A percentile compares a stretch with the other conserved stretches of the same genome.
Conservation (phyloP, 148 eudicot species). For the Cornus florida region DNA sequence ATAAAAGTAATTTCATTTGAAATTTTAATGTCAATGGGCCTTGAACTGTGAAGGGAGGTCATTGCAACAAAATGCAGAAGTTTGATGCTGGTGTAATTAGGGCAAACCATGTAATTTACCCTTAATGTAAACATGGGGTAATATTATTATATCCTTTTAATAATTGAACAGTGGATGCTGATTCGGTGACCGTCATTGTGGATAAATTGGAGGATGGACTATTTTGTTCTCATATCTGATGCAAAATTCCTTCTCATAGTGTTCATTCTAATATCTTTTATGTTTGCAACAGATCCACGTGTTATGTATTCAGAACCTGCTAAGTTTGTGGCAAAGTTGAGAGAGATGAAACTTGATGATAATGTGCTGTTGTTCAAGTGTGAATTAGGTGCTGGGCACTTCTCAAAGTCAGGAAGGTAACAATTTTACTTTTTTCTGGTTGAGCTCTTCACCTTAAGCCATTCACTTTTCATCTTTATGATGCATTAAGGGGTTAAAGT, state of each 20-base stretch:
- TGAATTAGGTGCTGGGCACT: conserved; percentile 78
- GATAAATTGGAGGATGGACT: neutral
- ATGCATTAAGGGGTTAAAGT: neutral
- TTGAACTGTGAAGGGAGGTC: no score
- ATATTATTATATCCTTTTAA: neutral
- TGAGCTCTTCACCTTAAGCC: neutral
- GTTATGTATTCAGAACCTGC: conserved; percentile 90
- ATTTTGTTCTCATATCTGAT: neutral
- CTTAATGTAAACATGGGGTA: neutral
- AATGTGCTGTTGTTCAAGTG: conserved; percentile 75
- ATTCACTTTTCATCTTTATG: no score
- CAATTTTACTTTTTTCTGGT: neutral
- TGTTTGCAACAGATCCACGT: conserved; percentile 64
- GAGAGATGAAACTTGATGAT: conserved; percentile 74
- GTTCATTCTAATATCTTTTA: conserved; percentile 5
- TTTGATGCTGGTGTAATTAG: no score
- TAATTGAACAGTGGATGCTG: neutral
- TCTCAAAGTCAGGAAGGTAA: conserved; percentile 84
- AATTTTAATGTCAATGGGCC: no score
- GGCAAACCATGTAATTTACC: no score
- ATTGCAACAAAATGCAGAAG: no score
- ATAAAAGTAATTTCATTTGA: no score
- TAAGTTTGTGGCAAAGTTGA: conserved; percentile 81
- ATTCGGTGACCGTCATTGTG: neutral
- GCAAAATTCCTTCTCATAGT: neutral